Base-by-base conservation (phyloP, 1,139 yeast genomes). In the Trichomonascaceae sp. region DNA sequence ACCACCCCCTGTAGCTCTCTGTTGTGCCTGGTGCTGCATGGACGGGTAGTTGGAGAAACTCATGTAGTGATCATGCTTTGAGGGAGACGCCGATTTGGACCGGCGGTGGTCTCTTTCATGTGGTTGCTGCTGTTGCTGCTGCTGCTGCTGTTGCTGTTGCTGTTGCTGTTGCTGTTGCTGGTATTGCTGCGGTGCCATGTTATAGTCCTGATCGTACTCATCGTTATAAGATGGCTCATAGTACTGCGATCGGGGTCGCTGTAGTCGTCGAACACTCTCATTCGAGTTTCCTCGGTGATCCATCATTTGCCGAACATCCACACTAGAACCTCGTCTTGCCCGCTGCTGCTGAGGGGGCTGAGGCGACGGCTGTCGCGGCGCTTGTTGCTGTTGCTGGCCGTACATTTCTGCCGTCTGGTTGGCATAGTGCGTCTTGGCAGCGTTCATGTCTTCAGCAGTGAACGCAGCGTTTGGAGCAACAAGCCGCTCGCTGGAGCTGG, bases 381-480 rank as follows among this genome's bases (percentile, higher is more conserved):
- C 9, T 6, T 6, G 9, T 20, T 11, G 6, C 9, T 20, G 23
- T 6, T 20, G 9, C 11, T 20, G 9, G 11, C 23, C 23, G 23
- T 20, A 52, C 46, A 54, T 37, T 29, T 50, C 54, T 31, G 44
- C 41, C 2, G 57, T 53, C 38, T 50, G 54, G 18, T 38, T 34
- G 9, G 48, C 34, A 38, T 51, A 55, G 30, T 38, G 42, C 29
- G 39, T 39, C 13, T 51, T 45, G 3, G 59, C 47, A 22, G 49
- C 43, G 18, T 51, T 44, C 60, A 56, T 56, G 23, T 54, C 56
- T 3, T 42, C 47, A 9, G 60, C 50, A 5, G 59, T 52, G 33
- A 52, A 51, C 9, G 59, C 59, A 2, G 57, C 51, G 17, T 43
- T 43, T 3, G 57, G 57, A 11, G 54, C 49, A 4, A 39, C 43